A percentile compares a stretch with the other conserved stretches of the same genome.
Evolutionary conservation across 176 grass and related monocot species (phyloP).

Genomic region (Carex littledalei): DNA sequence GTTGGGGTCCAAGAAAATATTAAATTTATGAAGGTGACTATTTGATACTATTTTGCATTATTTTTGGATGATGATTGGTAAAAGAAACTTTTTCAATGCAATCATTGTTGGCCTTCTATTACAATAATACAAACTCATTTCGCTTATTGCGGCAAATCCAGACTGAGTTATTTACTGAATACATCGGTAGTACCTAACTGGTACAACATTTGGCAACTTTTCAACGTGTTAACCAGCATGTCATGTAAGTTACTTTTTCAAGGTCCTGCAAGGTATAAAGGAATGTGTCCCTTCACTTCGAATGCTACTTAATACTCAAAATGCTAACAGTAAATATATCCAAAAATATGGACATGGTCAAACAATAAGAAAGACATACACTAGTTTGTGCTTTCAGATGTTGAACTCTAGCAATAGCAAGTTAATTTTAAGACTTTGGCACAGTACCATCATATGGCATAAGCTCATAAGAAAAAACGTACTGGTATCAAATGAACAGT

Average conservation of each 20-base stretch:
- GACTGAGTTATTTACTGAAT: background rate
- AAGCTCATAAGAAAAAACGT: background rate
- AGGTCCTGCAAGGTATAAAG: background rate
- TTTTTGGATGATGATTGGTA: background rate
- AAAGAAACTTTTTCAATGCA: background rate
- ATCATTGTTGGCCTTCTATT: background rate
- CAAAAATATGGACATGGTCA: background rate
- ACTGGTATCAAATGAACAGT: background rate
- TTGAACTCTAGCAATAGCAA: background rate
- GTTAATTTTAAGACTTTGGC: background rate
- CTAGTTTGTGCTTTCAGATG: background rate
- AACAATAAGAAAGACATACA: too few relatives aligned
- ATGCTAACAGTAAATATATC: background rate
- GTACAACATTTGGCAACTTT: background rate
- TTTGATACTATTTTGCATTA: background rate
- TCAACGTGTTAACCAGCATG: background rate
- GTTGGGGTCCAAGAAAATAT: too few relatives aligned
- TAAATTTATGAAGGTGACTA: too few relatives aligned
- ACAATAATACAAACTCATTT: background rate
- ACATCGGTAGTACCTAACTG: background rate
- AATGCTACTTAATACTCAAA: background rate
- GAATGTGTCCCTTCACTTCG: background rate
- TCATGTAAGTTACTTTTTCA: background rate
- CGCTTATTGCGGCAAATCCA: background rate
- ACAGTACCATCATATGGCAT: background rate